Evolutionary conservation across 1,284 basidiomycete genomes (phyloP), one percentile per base, ranked within the genome.

Genomic region (Sporisorium scitamineum): DNA sequence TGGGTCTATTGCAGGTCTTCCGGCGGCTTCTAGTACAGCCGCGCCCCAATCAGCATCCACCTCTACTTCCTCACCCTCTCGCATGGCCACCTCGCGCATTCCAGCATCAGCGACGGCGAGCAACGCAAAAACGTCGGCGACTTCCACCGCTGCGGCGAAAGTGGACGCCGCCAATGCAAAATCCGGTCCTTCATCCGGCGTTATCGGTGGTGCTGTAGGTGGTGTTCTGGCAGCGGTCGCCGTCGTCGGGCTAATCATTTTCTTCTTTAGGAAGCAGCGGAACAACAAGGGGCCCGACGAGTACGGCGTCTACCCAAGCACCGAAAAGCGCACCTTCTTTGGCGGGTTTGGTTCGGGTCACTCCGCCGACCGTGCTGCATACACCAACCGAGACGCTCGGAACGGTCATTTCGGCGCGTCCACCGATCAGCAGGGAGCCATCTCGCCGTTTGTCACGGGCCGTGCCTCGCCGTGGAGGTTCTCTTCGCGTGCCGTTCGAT

Each of bases 381-480:
- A 34, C 48, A 56, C 31, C 50, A 37, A 31, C n/a, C 42, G 27
- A 32, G 54, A n/a, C 18, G 39, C 47, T 14, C 26, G 41, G 11
- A 61, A 29, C 13, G 32, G 42, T 13, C 44, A 55, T 20, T 44
- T 63, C n/a, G 68, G 70, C 3, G 70, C 70, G 1, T 64, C 60
- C 1, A 61, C 61, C 7, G 65, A 68, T 22, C 61, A 61, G 45
- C 70, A 63, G 31, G 71, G 71, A 14, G 71, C 61, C 27, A 74
- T 74, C 32, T 74, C 71, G 20, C 71, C 71, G 2, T 74, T 74
- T 47, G 61, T 64, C 8, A 56, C 61, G 7, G 71, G 71, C 2
- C 56, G 71, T 3, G 55, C 58, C 3, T 64, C 65, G 24, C 65
- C 61, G 6, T 68, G 65, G 61, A 42, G 66, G 22, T 62, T 66